Percentiles rank a stretch among this genome's conserved stretches.
These are phyloP conservation scores for Trichophyton mentagrophytes DNA, from an alignment of 2,329 filamentous ascomycete species.

Conservation along the genomic window DNA sequence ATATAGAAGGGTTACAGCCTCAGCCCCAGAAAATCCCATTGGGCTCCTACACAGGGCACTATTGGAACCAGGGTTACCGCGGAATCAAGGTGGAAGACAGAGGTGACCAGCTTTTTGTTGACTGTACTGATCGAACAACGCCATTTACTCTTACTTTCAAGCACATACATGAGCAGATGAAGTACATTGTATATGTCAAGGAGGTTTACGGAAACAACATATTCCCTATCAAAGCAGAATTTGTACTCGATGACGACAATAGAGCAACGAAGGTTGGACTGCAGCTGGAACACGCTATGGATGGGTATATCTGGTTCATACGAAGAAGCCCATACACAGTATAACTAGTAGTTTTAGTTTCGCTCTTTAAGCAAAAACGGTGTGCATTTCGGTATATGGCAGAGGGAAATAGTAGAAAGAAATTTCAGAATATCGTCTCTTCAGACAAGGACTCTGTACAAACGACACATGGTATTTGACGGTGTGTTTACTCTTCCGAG, in stretches of 20 bases:
- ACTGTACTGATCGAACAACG: conserved; percentile 23
- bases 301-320: conserved; percentile 17
- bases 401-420: background rate
- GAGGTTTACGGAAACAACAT: conserved; percentile 11
- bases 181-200: conserved; percentile 18
- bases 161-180: conserved; percentile 18
- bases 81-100: conserved; percentile 17
- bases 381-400: background rate
- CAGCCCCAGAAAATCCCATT: background rate
- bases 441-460: too few relatives aligned
- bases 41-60: background rate
- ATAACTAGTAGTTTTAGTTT: background rate
- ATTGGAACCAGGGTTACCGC: conserved; percentile 15
- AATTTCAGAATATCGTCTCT: too few relatives aligned
- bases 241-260: conserved; percentile 14
- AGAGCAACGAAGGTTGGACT: conserved; percentile 15
- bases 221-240: conserved; percentile 13
- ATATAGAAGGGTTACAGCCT: background rate
- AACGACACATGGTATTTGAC: too few relatives aligned
- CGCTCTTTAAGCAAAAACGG: background rate
- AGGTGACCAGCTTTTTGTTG: conserved; percentile 20
- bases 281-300: conserved; percentile 14
- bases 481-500: background rate
- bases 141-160: conserved; percentile 22
- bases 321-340: background rate